Conservation (phyloP, 2,329 filamentous ascomycete genomes). For the Colletotrichum sp. region DNA sequence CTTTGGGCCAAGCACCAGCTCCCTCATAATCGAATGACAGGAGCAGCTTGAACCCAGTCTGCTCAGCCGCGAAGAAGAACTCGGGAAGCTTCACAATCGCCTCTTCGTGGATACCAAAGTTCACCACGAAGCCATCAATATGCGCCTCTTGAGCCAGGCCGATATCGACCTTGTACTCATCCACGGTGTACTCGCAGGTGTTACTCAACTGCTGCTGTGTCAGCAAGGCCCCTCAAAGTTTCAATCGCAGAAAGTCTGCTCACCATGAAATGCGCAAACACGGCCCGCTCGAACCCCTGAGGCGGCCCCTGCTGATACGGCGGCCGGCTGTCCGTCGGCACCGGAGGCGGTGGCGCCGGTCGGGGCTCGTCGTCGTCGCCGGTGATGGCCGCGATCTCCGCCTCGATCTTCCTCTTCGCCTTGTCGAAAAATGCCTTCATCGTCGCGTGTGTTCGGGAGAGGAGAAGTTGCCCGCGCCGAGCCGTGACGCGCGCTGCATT, state of each 20-base stretch:
- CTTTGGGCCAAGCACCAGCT: slow-evolving; percentile 14
- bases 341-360: background rate
- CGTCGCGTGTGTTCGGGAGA: background rate
- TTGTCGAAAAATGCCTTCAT: slow-evolving; percentile 19
- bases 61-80: slow-evolving; percentile 11
- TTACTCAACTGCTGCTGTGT: slow-evolving; percentile 8
- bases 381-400: slow-evolving; percentile 15
- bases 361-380: slow-evolving; percentile 14
- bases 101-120: slow-evolving; percentile 20
- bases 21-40: slow-evolving; percentile 20
- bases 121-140: slow-evolving; percentile 18
- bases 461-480: background rate
- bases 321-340: background rate
- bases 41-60: slow-evolving; percentile 18
- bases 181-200: slow-evolving; percentile 6
- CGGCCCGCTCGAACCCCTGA: slow-evolving; percentile 4
- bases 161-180: slow-evolving; percentile 18
- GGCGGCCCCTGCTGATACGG: background rate
- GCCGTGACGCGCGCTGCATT: slow-evolving; percentile 4
- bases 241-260: background rate
- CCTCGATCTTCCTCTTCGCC: slow-evolving; percentile 18
- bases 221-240: background rate
- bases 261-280: slow-evolving; percentile 20
- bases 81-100: slow-evolving; percentile 16
- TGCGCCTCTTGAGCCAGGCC: slow-evolving; percentile 15